Evolutionary conservation across 176 grass and related monocot genomes (phyloP).

Genomic region (Guadua angustifolia): DNA sequence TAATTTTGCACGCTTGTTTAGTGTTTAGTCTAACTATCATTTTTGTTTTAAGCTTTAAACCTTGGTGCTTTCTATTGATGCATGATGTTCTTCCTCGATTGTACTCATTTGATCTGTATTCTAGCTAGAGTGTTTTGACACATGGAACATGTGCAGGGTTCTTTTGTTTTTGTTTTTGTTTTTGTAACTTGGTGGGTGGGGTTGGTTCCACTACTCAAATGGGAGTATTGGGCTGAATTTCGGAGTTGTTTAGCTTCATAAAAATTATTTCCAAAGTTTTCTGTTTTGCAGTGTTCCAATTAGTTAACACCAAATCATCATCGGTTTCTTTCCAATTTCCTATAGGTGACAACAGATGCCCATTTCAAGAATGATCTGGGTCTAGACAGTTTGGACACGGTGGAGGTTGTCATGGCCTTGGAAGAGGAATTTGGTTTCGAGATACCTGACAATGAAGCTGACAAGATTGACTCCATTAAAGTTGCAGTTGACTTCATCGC

Average conservation of each 20-base stretch:
- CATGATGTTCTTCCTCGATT: neutral
- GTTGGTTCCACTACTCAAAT: neutral
- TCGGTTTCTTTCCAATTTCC: neutral
- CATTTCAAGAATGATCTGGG: conserved; percentile 69
- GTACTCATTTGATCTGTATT: neutral
- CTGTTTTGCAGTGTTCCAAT: neutral
- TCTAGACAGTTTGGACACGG: conserved; percentile 55
- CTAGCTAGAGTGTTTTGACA: neutral
- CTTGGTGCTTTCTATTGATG: neutral
- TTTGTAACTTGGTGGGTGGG: neutral
- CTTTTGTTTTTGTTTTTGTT: conserved; percentile 6
- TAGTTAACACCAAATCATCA: neutral
- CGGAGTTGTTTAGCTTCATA: neutral
- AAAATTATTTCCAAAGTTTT: neutral
- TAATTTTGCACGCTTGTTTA: neutral
- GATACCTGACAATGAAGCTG: conserved; percentile 61
- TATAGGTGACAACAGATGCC: conserved; percentile 54
- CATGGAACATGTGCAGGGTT: neutral
- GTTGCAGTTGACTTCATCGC: conserved; percentile 58
- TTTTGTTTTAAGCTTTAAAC: neutral
- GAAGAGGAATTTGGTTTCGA: conserved; percentile 64
- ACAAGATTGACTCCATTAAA: conserved; percentile 63
- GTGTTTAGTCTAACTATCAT: neutral
- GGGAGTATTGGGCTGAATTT: neutral
- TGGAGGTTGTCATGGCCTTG: conserved; percentile 63